Evolutionary conservation across 305 asterid genomes (phyloP).

Genomic region (Rubia tinctorum): DNA sequence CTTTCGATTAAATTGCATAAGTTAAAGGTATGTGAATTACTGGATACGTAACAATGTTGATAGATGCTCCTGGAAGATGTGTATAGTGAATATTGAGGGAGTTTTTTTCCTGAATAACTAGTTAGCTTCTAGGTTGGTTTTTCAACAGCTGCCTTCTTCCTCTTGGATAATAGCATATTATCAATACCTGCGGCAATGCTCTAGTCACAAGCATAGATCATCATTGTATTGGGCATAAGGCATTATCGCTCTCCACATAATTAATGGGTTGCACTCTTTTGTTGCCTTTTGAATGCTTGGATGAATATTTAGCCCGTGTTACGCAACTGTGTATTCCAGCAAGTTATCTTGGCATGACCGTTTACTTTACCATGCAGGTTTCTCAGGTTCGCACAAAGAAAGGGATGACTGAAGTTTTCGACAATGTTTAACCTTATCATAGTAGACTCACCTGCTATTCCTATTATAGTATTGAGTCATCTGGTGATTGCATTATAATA

Average conservation of each 20-base stretch:
- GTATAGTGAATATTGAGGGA: background rate
- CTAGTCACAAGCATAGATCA: no score
- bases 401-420: conserved; percentile 55
- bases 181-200: no score
- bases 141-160: background rate
- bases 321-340: background rate
- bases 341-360: background rate
- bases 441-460: background rate
- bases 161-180: background rate
- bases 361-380: conserved; percentile 40
- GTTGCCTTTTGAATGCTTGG: background rate
- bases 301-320: no score
- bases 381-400: conserved; percentile 74
- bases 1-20: background rate
- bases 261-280: no score
- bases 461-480: background rate
- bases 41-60: background rate
- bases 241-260: background rate
- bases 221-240: no score
- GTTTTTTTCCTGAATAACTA: background rate
- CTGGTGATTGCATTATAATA: no score
- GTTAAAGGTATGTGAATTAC: background rate
- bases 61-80: background rate
- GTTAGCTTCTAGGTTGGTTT: background rate
- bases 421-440: conserved; percentile 28